Conservation (phyloP, 1,284 basidiomycete genomes). For the Fomitiporia mediterranea region DNA sequence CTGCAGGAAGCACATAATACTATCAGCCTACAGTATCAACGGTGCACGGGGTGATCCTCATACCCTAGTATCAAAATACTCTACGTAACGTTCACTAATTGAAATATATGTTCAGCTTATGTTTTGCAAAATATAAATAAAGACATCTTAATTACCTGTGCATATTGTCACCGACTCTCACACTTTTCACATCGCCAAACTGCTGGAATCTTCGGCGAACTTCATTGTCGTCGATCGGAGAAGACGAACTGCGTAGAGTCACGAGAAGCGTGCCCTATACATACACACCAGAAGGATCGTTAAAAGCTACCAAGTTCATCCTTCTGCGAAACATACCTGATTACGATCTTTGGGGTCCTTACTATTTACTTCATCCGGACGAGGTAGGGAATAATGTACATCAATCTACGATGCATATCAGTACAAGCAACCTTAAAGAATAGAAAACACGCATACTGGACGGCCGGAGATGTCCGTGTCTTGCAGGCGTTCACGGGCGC, state of each 20-base stretch:
- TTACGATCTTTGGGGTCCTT: constrained; percentile 84
- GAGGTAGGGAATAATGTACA: constrained; percentile 94
- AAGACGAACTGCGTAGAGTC: constrained; percentile 63
- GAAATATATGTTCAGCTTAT: constrained; percentile 8
- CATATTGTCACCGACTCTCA: constrained; percentile 62
- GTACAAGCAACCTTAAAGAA: neutral
- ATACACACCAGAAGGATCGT: neutral
- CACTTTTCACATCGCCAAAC: constrained; percentile 86
- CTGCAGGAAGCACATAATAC: constrained; percentile 32
- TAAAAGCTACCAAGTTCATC: constrained; percentile 13
- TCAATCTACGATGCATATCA: constrained; percentile 64
- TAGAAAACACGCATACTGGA: constrained; percentile 51
- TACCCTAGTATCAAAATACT: constrained; percentile 85
- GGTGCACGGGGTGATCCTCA: constrained; percentile 25
- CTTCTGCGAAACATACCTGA: constrained; percentile 50
- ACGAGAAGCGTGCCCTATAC: constrained; percentile 79
- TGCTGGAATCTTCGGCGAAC: constrained; percentile 78
- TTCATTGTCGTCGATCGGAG: constrained; percentile 76
- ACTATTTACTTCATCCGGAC: constrained; percentile 70
- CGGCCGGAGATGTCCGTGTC: constrained; percentile 80
- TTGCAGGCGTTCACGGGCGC: constrained; percentile 84
- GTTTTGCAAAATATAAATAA: neutral
- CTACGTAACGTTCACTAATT: constrained; percentile 74
- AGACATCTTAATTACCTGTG: constrained; percentile 41
- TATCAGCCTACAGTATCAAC: neutral